phyloP scores from a whole-genome alignment of 768 basidiomycete genomes.

The Termitomyces sp. region DNA sequence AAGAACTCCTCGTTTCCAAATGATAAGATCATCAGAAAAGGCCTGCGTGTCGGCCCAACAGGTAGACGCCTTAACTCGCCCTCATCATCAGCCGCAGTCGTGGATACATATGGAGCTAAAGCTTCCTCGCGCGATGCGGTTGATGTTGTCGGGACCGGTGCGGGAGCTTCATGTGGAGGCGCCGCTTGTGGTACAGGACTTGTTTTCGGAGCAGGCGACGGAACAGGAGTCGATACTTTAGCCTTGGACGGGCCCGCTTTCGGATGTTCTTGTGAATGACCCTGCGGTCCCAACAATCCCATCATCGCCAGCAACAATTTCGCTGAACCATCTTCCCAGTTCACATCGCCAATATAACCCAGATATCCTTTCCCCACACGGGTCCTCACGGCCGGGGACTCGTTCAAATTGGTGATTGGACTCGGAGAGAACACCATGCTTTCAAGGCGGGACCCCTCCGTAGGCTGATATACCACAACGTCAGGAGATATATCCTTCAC shows the following conservation, averaged over 20 bases:
- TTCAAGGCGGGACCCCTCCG: slow-evolving; percentile 18
- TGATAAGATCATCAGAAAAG: slow-evolving; percentile 17
- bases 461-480: slow-evolving; percentile 27
- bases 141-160: not conserved
- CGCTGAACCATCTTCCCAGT: slow-evolving; percentile 23
- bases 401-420: slow-evolving; percentile 7
- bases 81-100: not conserved
- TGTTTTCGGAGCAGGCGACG: not conserved
- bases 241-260: not conserved
- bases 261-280: not conserved
- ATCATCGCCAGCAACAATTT: slow-evolving; percentile 32
- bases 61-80: not conserved
- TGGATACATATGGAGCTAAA: not conserved
- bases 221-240: not conserved
- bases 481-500: slow-evolving; percentile 24
- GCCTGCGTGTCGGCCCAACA: slow-evolving; percentile 6
- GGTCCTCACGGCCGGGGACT: slow-evolving; percentile 23
- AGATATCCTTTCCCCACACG: slow-evolving; percentile 31
- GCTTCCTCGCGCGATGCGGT: not conserved
- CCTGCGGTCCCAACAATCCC: slow-evolving; percentile 8
- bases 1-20: slow-evolving; percentile 14
- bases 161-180: not conserved
- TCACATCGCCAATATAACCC: slow-evolving; percentile 31
- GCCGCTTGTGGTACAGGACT: not conserved
- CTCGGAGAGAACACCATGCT: slow-evolving; percentile 22